Percentiles rank a stretch among this genome's conserved stretches.
Evolutionary conservation across 805 yeast genomes (phyloP).

Genomic region (Jamesozyma lodderae): DNA sequence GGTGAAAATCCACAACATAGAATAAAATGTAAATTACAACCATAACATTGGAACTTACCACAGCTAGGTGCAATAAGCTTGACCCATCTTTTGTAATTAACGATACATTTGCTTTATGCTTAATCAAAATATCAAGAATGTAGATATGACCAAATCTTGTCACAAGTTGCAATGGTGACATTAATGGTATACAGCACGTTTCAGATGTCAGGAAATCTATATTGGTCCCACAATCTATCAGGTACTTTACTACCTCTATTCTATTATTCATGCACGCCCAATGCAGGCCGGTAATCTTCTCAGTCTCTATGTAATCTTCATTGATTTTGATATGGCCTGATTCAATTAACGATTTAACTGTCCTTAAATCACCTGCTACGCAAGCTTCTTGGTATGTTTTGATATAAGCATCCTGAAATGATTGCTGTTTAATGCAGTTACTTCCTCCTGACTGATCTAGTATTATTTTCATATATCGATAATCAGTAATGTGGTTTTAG

Average conservation of each 20-base stretch:
- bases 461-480: too few relatives aligned
- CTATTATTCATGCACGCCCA: constrained; percentile 87
- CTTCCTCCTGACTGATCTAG: too few relatives aligned
- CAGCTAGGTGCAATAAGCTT: constrained; percentile 73
- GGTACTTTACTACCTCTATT: constrained; percentile 47
- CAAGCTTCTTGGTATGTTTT: constrained; percentile 25
- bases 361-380: constrained; percentile 52
- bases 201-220: constrained; percentile 36
- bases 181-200: background rate
- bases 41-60: constrained; percentile 83
- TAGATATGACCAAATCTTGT: constrained; percentile 75
- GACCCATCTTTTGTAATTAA: constrained; percentile 60
- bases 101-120: constrained; percentile 53
- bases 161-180: constrained; percentile 86
- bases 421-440: too few relatives aligned
- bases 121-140: constrained; percentile 58
- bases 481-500: too few relatives aligned
- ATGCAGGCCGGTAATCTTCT: constrained; percentile 54
- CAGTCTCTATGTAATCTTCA: constrained; percentile 24
- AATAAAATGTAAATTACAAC: constrained; percentile 59
- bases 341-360: constrained; percentile 41
- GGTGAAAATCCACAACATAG: constrained; percentile 8
- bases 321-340: constrained; percentile 29
- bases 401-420: too few relatives aligned
- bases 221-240: constrained; percentile 53